Evolutionary conservation across 192 early-diverging fungal species (phyloP).

Genomic region (Backusella liffmaniae): DNA sequence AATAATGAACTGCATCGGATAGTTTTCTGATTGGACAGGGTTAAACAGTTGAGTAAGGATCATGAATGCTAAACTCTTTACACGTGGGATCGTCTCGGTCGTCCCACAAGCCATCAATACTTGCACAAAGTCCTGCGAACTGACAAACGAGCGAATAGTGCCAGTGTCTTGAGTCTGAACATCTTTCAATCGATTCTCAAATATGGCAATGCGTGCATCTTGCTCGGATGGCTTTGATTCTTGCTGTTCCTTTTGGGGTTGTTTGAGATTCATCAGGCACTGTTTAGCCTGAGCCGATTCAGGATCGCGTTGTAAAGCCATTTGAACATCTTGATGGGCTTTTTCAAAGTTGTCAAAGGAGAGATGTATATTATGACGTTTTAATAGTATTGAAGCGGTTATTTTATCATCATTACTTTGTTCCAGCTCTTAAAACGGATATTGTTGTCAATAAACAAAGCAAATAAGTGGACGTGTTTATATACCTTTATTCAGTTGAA

Average conservation of each 20-base stretch:
- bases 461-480: not conserved
- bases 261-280: not conserved
- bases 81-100: constrained; percentile 4
- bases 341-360: not conserved
- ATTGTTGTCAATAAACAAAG: not conserved
- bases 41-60: constrained; percentile 31
- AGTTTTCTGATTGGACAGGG: constrained; percentile 13
- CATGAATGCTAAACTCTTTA: constrained; percentile 25
- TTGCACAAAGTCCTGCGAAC: constrained; percentile 22
- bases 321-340: constrained; percentile 9
- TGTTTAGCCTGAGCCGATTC: constrained; percentile 16
- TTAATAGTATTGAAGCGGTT: constrained; percentile 16
- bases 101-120: constrained; percentile 25
- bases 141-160: constrained; percentile 22
- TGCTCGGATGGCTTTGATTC: not conserved
- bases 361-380: constrained; percentile 18
- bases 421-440: constrained; percentile 7
- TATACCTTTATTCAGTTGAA: constrained; percentile 4
- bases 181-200: constrained; percentile 8
- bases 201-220: constrained; percentile 15
- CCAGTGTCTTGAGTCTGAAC: not conserved
- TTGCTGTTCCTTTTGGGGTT: not conserved
- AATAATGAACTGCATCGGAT: constrained; percentile 28
- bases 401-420: constrained; percentile 4
- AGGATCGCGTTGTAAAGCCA: constrained; percentile 9